Percentiles rank a stretch among this genome's conserved stretches.
Conservation (phyloP, 2,329 filamentous ascomycete species). For the Talaromyces marneffei region DNA sequence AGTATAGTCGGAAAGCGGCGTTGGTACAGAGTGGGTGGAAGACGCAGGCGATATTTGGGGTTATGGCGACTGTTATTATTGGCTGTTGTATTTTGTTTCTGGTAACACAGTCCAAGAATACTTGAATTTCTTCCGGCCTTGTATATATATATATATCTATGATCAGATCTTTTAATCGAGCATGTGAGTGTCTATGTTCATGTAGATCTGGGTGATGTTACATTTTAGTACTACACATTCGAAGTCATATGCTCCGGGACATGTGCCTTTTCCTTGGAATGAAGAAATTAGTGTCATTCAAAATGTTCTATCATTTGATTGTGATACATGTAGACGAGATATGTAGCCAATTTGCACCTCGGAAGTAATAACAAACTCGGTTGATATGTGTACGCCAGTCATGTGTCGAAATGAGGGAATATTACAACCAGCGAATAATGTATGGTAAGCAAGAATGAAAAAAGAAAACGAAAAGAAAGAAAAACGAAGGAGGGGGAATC, state of each 20-base stretch:
- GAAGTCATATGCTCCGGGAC: background rate
- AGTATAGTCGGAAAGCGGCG: slow-evolving; percentile 71
- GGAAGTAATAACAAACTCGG: background rate
- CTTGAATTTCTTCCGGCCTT: background rate
- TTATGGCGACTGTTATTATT: slow-evolving; percentile 41
- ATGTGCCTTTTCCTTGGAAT: background rate
- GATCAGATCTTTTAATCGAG: background rate
- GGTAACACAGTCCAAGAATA: slow-evolving; percentile 30
- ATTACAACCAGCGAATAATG: background rate
- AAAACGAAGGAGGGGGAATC: background rate
- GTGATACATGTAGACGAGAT: background rate
- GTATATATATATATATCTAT: no score
- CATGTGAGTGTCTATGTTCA: background rate
- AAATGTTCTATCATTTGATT: no score
- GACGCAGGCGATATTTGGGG: slow-evolving; percentile 67
- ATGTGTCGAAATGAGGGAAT: background rate
- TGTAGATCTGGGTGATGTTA: background rate
- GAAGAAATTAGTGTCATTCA: background rate
- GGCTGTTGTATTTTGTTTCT: slow-evolving; percentile 42
- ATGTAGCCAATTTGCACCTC: background rate
- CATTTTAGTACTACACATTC: background rate
- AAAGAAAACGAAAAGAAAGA: background rate
- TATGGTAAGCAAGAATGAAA: background rate
- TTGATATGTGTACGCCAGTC: background rate
- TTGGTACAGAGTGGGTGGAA: slow-evolving; percentile 92